A percentile compares a stretch with the other conserved stretches of the same genome.
These are phyloP conservation scores for Camellia granthamiana DNA, from an alignment of 148 eudicot species.

Conservation along the genomic window DNA sequence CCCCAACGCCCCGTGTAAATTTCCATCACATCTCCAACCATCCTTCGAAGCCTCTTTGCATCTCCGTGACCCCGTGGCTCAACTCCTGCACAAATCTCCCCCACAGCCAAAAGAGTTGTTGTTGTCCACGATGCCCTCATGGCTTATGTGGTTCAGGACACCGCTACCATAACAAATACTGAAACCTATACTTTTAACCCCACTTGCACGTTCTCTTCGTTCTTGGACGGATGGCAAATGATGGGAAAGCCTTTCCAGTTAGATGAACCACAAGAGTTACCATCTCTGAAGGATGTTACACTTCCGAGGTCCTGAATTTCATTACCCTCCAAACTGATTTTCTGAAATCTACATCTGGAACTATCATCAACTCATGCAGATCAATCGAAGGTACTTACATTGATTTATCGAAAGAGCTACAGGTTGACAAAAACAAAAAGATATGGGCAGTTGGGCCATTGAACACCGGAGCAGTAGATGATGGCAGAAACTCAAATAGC, in stretches of 20 bases:
- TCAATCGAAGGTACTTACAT: slow-evolving; percentile 8
- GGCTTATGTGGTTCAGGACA: slow-evolving; percentile 47
- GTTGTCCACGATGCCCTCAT: slow-evolving; percentile 52
- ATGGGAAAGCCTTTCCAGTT: slow-evolving; percentile 28
- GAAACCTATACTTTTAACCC: slow-evolving; percentile 50
- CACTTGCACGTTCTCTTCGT: slow-evolving; percentile 29
- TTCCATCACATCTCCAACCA: slow-evolving; percentile 51
- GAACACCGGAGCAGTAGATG: background rate
- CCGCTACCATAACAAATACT: slow-evolving; percentile 33
- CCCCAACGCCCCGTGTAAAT: slow-evolving; percentile 20
- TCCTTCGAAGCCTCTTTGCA: slow-evolving; percentile 28
- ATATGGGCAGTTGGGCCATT: slow-evolving; percentile 14
- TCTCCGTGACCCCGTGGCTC: slow-evolving; percentile 33
- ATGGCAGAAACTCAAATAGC: background rate
- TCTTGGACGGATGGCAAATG: slow-evolving; percentile 24
- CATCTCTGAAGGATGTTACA: background rate
- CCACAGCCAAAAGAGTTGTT: slow-evolving; percentile 26
- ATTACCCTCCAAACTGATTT: background rate
- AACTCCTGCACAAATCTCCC: slow-evolving; percentile 38
- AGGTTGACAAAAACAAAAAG: background rate
- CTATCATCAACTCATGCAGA: slow-evolving; percentile 3
- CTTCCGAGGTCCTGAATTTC: background rate
- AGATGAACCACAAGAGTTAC: slow-evolving; percentile 6
- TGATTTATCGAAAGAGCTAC: background rate
- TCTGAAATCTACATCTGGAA: background rate